Base-by-base conservation (phyloP, 345 rosid genomes). In the Euphorbia lathyris region DNA sequence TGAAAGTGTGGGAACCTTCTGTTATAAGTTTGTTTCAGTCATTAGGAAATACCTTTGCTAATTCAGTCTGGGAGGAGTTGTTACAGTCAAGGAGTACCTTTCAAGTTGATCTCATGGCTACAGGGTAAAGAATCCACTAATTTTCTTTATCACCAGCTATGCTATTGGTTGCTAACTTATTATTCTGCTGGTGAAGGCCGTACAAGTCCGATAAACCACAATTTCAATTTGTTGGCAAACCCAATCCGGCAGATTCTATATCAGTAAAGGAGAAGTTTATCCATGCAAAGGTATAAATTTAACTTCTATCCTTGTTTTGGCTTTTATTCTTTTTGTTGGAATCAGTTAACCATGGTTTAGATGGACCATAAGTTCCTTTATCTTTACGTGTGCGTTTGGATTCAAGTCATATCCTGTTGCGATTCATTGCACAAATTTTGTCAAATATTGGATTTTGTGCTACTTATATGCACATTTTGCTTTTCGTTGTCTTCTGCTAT, bases 61-160 rank as follows among this genome's bases (percentile, higher is more conserved):
- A 96, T 85, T 89, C 95, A 55, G 94, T 96, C 59, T 96, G 99
- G 99, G 97, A 96, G 90, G 98, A 96, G 71, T 72, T 89, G 53
- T 81, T 96, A 85, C 97, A 86, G 74, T 89, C 99, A 68, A 95
- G 92, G 77, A 83, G 80, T 74, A 74, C 86, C 82, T 81, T 81
- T 66, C 96, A 85, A 74, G 86, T 83, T 72, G 92, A 89, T 65
- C 82, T 83, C 68, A 75, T 82, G 63, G 74, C 86, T 12, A 48
- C 87, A 45, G 83, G 92, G 98, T 92, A 84, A 82, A 45, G 48
- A 56, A 65, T 65, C 69, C 43, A 26, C 32, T 60, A 34, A 57
- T 27, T 17, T 50, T 64, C 58, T 56, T 45, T 57, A 69, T 59
- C 20, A 10, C 36, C 34, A 72, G 66, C 22, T 25, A 67, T 20